Evolutionary conservation across 495 filamentous ascomycete genomes (phyloP), one percentile per base, ranked within the genome.

Genomic region (Penicillium canariense): DNA sequence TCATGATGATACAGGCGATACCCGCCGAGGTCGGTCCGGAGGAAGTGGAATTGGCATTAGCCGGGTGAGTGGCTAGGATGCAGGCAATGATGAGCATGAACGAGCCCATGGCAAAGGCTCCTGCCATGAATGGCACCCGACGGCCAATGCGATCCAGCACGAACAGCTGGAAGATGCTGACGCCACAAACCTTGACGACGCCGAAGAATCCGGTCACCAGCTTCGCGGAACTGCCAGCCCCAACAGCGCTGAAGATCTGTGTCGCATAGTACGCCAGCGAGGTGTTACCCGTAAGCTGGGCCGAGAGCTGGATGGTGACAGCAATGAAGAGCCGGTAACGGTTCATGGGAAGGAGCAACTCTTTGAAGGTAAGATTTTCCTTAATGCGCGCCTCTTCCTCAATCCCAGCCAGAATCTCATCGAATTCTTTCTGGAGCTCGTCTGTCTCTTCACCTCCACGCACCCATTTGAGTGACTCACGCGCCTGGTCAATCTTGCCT

Each of bases 81-180:
- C 72, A 69, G 22, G 78, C 73, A 23, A 77, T 80, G 60, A 82
- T 82, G 50, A 84, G 67, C 51, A 77, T 76, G 58, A 77, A 76
- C 2, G 75, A 75, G 14, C 74, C 77, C 71, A 78, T 79, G 18
- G 71, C 65, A 48, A 74, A 55, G 43, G 80, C 77, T n/a, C 78
- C 79, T 26, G 72, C 65, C 53, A 83, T 78, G 58, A 84, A 74
- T 3, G 80, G 72, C 9, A 71, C 71, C 9, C 80, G 71, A 22
- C 81, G 77, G 5, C 82, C 81, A 50, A 78, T 66, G 6, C 71
- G 69, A 52, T 84, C 80, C 48, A 84, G 72, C 26, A 80, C 70
- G 25, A 81, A 75, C 36, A 77, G 66, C 10, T 68, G 61, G 63
- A 77, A 61, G 48, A 75, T 71, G 32, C 62, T 68, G 27, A 77